phyloP scores from a whole-genome alignment of 2,329 filamentous ascomycete species.

The Ilyonectria robusta region DNA sequence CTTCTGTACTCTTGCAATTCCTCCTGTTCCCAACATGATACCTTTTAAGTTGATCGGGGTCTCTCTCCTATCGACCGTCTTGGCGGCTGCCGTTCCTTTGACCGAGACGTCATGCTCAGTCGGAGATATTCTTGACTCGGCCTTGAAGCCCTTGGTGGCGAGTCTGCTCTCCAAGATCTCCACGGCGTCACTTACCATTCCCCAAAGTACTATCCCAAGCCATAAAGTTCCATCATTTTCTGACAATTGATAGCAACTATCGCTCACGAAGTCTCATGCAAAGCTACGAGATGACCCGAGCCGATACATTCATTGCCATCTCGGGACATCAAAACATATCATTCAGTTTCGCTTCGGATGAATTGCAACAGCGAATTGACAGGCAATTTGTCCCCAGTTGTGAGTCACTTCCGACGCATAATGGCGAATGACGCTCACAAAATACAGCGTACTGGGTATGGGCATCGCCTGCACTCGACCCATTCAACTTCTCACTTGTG shows the following conservation, averaged over 20 bases:
- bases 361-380: slow-evolving; percentile 26
- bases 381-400: slow-evolving; percentile 23
- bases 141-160: slow-evolving; percentile 25
- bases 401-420: background rate
- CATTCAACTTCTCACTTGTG: slow-evolving; percentile 30
- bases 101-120: background rate
- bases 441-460: slow-evolving; percentile 27
- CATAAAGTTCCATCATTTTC: background rate
- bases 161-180: slow-evolving; percentile 6
- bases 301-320: slow-evolving; percentile 25
- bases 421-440: background rate
- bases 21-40: background rate
- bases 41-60: background rate
- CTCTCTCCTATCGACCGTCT: background rate
- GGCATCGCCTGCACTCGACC: slow-evolving; percentile 22
- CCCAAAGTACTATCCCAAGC: background rate
- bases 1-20: background rate
- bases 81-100: background rate
- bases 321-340: slow-evolving; percentile 33
- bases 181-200: slow-evolving; percentile 27
- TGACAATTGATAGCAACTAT: slow-evolving; percentile 17
- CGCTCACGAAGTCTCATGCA: slow-evolving; percentile 36
- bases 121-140: slow-evolving; percentile 7
- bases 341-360: slow-evolving; percentile 15
- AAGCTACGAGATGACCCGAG: slow-evolving; percentile 25